Percentiles rank a stretch among this genome's conserved stretches.
These are phyloP conservation scores for Amanita muscaria DNA, from an alignment of 768 basidiomycete species.

Conservation along the genomic window DNA sequence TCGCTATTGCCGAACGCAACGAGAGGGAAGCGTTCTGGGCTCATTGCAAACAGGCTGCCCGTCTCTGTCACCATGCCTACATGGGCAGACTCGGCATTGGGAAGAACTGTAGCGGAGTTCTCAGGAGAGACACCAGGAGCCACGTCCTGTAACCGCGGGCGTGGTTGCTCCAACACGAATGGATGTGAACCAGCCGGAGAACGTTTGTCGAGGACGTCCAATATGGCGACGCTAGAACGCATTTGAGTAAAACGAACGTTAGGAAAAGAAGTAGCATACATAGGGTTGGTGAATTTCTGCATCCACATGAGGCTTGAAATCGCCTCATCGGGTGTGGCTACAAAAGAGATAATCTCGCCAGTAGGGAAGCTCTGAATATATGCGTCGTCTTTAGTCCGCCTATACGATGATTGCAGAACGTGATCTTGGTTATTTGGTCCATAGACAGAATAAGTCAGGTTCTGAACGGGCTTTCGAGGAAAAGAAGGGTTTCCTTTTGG, in stretches of 20 bases:
- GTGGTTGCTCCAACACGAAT: conserved; percentile 84
- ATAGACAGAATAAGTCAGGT: conserved; percentile 85
- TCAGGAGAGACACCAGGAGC: conserved; percentile 46
- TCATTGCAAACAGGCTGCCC: conserved; percentile 79
- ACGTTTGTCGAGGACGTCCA: conserved; percentile 54
- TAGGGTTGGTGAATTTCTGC: conserved; percentile 49
- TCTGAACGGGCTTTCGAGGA: conserved; percentile 49
- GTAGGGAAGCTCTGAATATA: conserved; percentile 79
- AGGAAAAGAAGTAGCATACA: conserved; percentile 38
- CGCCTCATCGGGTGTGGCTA: conserved; percentile 23
- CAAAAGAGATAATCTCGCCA: conserved; percentile 74
- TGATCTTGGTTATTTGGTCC: conserved; percentile 88
- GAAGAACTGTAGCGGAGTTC: conserved; percentile 22
- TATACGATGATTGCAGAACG: conserved; percentile 62
- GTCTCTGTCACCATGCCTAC: conserved; percentile 70
- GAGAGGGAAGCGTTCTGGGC: conserved; percentile 71
- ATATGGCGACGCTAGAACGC: conserved; percentile 62
- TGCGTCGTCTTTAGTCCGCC: conserved; percentile 63
- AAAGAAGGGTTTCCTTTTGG: conserved; percentile 18
- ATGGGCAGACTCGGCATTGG: conserved; percentile 60
- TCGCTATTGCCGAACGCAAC: conserved; percentile 53
- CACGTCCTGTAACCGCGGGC: conserved; percentile 64
- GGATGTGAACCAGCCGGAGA: conserved; percentile 31
- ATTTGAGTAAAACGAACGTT: background rate
- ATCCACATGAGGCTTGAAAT: conserved; percentile 46